Evolutionary conservation across 2,329 filamentous ascomycete genomes (phyloP).

Genomic region (Diplocarpon mali): DNA sequence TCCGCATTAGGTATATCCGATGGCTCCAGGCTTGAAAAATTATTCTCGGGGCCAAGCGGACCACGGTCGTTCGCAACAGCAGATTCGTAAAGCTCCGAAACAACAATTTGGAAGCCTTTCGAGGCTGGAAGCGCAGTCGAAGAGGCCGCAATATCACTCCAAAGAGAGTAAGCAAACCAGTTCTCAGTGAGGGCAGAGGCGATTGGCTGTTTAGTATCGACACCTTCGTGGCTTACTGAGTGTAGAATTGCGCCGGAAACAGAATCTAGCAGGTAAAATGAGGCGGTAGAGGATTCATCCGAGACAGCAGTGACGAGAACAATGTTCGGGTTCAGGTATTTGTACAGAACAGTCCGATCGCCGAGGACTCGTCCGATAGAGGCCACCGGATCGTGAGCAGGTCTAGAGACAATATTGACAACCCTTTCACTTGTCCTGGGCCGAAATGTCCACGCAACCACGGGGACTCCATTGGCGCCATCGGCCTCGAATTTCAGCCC

Average conservation of each 20-base stretch:
- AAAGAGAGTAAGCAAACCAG: slow-evolving; percentile 85
- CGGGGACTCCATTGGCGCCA: slow-evolving; percentile 32
- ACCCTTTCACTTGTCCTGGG: slow-evolving; percentile 57
- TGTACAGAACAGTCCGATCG: slow-evolving; percentile 89
- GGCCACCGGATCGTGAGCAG: slow-evolving; percentile 74
- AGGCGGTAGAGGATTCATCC: slow-evolving; percentile 46
- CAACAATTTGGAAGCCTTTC: slow-evolving; percentile 75
- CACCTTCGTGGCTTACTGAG: slow-evolving; percentile 56
- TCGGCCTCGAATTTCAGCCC: slow-evolving; percentile 42
- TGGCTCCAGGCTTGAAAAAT: slow-evolving; percentile 69
- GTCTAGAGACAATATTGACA: slow-evolving; percentile 53
- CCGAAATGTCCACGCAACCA: slow-evolving; percentile 62
- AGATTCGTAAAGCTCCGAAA: slow-evolving; percentile 88
- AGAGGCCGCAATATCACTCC: slow-evolving; percentile 45
- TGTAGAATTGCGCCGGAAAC: slow-evolving; percentile 74
- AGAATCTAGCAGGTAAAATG: slow-evolving; percentile 73
- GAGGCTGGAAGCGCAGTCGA: slow-evolving; percentile 46
- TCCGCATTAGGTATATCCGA: slow-evolving; percentile 41
- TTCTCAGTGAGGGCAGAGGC: slow-evolving; percentile 80
- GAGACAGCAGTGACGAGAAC: slow-evolving; percentile 63
- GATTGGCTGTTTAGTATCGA: slow-evolving; percentile 65
- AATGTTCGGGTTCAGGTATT: slow-evolving; percentile 86
- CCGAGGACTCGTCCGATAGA: slow-evolving; percentile 92
- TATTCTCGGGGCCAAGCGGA: slow-evolving; percentile 54
- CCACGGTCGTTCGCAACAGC: slow-evolving; percentile 74